These are phyloP conservation scores for Acrocalymma vagum DNA, from an alignment of 2,329 filamentous ascomycete genomes.

Conservation along the genomic window DNA sequence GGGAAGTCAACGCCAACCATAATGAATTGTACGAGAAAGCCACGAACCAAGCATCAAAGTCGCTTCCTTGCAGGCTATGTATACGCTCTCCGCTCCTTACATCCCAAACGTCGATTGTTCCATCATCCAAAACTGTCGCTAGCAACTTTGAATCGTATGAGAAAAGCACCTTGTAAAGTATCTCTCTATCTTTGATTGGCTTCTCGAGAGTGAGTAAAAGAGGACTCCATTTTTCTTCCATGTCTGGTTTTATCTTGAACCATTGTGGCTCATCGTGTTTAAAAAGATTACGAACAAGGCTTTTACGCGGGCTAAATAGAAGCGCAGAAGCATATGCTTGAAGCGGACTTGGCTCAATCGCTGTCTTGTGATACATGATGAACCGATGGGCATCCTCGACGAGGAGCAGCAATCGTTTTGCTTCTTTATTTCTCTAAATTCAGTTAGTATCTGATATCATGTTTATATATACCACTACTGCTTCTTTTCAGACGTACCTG, in stretches of 20 bases:
- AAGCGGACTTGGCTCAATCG: conserved; percentile 15
- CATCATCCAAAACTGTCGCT: neutral
- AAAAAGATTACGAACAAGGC: conserved; percentile 13
- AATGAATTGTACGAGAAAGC: too few relatives aligned
- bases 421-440: too few relatives aligned
- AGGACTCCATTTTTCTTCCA: conserved; percentile 12
- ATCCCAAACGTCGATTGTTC: too few relatives aligned
- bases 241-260: conserved; percentile 17
- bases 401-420: too few relatives aligned
- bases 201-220: conserved; percentile 26
- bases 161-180: conserved; percentile 10
- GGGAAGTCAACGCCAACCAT: too few relatives aligned
- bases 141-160: neutral
- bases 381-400: conserved; percentile 19
- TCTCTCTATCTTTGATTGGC: conserved; percentile 8
- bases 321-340: conserved; percentile 25
- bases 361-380: conserved; percentile 18
- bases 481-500: too few relatives aligned
- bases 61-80: too few relatives aligned
- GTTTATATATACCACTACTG: too few relatives aligned
- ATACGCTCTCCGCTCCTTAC: conserved; percentile 14
- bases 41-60: too few relatives aligned
- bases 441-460: too few relatives aligned
- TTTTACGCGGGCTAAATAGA: conserved; percentile 19
- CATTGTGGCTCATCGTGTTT: conserved; percentile 2